Percentiles rank a stretch among this genome's conserved stretches.
Evolutionary conservation across 208 protist genomes (phyloP).

Genomic region (Lotmaria passim): DNA sequence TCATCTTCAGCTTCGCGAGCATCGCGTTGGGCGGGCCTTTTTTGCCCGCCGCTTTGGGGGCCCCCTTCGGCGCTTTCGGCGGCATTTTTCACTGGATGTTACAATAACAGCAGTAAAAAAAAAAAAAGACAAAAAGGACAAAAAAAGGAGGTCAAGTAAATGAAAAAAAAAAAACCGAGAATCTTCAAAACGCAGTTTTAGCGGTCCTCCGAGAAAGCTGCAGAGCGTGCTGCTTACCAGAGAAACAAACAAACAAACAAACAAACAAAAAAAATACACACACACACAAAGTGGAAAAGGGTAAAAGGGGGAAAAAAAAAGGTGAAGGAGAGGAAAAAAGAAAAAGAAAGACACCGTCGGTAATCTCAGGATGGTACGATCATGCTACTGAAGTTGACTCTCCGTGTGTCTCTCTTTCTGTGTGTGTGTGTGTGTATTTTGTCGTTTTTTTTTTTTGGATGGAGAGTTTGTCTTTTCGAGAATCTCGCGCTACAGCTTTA

Average conservation of each 20-base stretch:
- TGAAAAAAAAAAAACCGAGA: slow-evolving; percentile 6
- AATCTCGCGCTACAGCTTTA: no score
- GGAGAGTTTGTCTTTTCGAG: neutral
- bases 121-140: neutral
- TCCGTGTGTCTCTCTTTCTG: no score
- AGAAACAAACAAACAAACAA: neutral
- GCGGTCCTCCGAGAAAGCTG: no score
- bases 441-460: slow-evolving; percentile 8
- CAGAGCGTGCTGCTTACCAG: no score
- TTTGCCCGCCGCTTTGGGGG: slow-evolving; percentile 73
- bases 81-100: slow-evolving; percentile 55
- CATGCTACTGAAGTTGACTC: neutral
- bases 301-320: neutral
- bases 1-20: slow-evolving; percentile 90
- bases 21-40: slow-evolving; percentile 80
- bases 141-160: neutral
- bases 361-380: neutral
- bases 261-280: neutral
- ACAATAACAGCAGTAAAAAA: neutral
- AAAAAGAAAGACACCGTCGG: neutral
- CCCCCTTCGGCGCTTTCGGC: slow-evolving; percentile 78
- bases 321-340: slow-evolving; percentile 5
- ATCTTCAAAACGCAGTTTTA: no score
- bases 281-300: no score
- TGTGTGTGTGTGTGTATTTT: neutral